Evolutionary conservation across 805 yeast species (phyloP), one percentile per base, ranked within the genome.

Genomic region (Nakazawaea populi): DNA sequence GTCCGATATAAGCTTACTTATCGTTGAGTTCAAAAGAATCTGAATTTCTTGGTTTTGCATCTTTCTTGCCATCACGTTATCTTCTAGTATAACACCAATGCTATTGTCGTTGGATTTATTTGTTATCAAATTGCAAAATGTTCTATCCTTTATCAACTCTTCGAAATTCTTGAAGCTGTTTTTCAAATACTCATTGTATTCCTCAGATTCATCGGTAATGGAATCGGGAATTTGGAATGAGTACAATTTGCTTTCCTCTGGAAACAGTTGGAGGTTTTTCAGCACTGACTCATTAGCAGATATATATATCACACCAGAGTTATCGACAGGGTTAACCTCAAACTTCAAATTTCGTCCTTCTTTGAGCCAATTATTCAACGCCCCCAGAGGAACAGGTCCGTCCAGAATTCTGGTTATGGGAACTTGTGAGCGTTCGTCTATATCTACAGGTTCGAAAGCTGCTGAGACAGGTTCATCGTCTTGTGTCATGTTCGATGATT

Each of bases 91-190:
- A 10, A 68, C 61, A 2, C 72, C 72, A 30, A 66, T 62, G 6
- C 55, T 48, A 31, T 62, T 64, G 1, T 54, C 54, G 6, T 54
- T 56, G 27, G 51, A 55, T 7, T 53, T 51, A 41, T 36, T 58
- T 61, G 28, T 24, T 11, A 57, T 32, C 62, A 71, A 47, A 65
- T 64, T 64, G 24, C 72, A 66, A 55, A 70, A 77, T 30, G 66
- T 55, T 47, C 69, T 68, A 51, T 75, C 70, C n/a, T 70, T 68
- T 14, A 79, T 74, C 29, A 79, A 56, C 2, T 71, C 67, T 55
- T 82, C 82, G 54, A 83, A 75, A 3, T 75, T 68, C 54, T 78
- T 77, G 62, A 76, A 86, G 11, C 80, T 57, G 8, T 70, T 61
- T 31, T 75, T 74, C 39, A 81, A 72, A 55, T 79, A 85, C 9